Percentiles rank a stretch among this genome's conserved stretches.
Conservation (phyloP, 2,329 filamentous ascomycete genomes). For the Blastomyces silverae region DNA sequence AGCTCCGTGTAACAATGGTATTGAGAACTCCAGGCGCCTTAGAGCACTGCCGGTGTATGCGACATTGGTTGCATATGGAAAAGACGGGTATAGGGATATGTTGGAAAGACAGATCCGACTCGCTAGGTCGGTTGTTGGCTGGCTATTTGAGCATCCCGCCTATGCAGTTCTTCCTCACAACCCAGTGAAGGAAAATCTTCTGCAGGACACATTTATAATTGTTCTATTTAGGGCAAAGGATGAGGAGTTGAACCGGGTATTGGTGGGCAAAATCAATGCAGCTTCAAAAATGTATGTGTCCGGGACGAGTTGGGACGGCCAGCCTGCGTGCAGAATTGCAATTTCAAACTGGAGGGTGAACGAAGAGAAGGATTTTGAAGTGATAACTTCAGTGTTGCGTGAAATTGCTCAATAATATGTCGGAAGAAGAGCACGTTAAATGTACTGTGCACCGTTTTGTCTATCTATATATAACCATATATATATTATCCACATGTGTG, state of each 20-base stretch:
- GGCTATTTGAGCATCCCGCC: constrained; percentile 53
- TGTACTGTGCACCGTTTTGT: neutral
- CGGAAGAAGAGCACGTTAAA: neutral
- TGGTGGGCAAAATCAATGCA: constrained; percentile 68
- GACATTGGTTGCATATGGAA: constrained; percentile 67
- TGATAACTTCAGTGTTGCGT: constrained; percentile 59
- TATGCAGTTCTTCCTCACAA: constrained; percentile 60
- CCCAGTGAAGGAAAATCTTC: constrained; percentile 33
- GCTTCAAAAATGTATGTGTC: constrained; percentile 73
- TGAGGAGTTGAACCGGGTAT: constrained; percentile 53
- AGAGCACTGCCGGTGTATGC: constrained; percentile 85
- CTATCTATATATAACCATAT: too few species aligned
- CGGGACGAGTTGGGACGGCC: constrained; percentile 68
- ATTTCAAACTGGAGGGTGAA: constrained; percentile 79
- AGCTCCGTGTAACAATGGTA: constrained; percentile 77
- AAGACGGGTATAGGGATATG: constrained; percentile 60
- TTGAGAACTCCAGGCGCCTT: constrained; percentile 89
- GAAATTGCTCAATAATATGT: constrained; percentile 36
- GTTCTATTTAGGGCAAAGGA: constrained; percentile 72
- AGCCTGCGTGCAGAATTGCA: constrained; percentile 71
- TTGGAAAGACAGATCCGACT: constrained; percentile 65
- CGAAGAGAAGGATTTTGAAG: constrained; percentile 56
- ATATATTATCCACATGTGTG: neutral
- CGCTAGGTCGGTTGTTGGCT: constrained; percentile 59
- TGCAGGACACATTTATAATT: constrained; percentile 58